Evolutionary conservation across 2,329 filamentous ascomycete species (phyloP).

Genomic region (Neoscytalidium dimidiatum): DNA sequence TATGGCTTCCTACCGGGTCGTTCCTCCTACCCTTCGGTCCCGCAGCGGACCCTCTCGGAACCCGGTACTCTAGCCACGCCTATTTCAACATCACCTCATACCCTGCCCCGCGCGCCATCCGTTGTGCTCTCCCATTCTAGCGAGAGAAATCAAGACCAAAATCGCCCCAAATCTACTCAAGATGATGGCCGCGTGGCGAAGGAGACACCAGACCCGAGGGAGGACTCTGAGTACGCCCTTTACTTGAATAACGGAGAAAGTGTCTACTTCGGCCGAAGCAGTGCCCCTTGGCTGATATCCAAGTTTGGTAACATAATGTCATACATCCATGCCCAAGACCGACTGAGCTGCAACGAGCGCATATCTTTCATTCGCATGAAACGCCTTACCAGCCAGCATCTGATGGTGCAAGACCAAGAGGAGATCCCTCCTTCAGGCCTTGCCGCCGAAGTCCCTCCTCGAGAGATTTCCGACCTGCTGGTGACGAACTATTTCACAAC

Average conservation of each 20-base stretch:
- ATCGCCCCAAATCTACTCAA: not conserved
- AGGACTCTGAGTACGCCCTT: not conserved
- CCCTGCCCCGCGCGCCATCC: not conserved
- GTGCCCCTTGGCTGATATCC: not conserved
- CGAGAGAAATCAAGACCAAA: not conserved
- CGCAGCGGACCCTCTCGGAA: not conserved
- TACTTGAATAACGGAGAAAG: slow-evolving; percentile 2
- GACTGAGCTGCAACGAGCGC: not conserved
- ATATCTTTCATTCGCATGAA: not conserved
- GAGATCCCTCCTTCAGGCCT: not conserved
- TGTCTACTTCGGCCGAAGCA: slow-evolving; percentile 11
- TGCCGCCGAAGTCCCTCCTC: not conserved
- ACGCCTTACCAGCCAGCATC: not conserved
- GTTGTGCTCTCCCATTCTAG: not conserved
- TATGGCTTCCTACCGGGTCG: not conserved
- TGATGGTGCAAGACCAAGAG: not conserved
- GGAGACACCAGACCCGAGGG: too few relatives aligned
- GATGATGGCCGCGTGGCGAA: too few relatives aligned
- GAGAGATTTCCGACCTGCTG: not conserved
- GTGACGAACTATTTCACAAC: slow-evolving; percentile 3
- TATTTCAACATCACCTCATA: not conserved
- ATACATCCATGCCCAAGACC: not conserved
- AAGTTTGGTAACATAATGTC: slow-evolving; percentile 4
- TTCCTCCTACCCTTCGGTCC: not conserved
- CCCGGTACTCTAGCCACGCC: not conserved